Evolutionary conservation across 257 asterid species (phyloP), one percentile per base, ranked within the genome.

Genomic region (Galeopsis tetrahit): DNA sequence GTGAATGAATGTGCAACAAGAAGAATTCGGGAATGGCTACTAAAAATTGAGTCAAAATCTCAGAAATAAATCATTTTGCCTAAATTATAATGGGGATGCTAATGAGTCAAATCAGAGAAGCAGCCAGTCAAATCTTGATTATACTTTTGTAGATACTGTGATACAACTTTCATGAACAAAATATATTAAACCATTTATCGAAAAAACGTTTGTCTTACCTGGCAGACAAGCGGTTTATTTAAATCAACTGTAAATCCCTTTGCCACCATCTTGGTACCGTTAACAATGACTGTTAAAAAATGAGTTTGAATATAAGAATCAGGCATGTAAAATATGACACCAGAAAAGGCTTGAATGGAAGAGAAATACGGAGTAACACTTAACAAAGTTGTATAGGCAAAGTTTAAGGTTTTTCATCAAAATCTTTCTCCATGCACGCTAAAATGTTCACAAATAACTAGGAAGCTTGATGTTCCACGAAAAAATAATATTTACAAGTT

Each of bases 181-280:
- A 35, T 53, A 39, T 13, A 71, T 39, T 10, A 35, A 42, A 34
- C 5, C 39, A 61, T 10, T 4, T 21, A 13, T 42, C 48, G 43
- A 74, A 34, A 67, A 36, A 36, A 32, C 15, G 40, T 21, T 3
- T 43, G 14, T 35, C 32, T 67, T 70, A 88, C 97, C 90, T 88
- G 97, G 71, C 80, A 87, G 40, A 88, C 97, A 7, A 90, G 90
- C 62, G 96, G 89, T 79, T 84, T 85, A 75, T 84, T 76, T 60
- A 90, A 79, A 83, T 90, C 94, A 68, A 90, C 89, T 2, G 86
- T 73, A 70, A 84, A 90, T 31, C 78, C 89, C 67, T 79, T 72
- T 32, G 76, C 91, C 65, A 79, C 94, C 96, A 90, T 90, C 84
- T 85, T 81, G 68, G 76, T 48, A 57, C 28, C 31, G 44, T 55